These are phyloP conservation scores for Viola pubescens DNA, from an alignment of 441 rosid species.

Conservation along the genomic window DNA sequence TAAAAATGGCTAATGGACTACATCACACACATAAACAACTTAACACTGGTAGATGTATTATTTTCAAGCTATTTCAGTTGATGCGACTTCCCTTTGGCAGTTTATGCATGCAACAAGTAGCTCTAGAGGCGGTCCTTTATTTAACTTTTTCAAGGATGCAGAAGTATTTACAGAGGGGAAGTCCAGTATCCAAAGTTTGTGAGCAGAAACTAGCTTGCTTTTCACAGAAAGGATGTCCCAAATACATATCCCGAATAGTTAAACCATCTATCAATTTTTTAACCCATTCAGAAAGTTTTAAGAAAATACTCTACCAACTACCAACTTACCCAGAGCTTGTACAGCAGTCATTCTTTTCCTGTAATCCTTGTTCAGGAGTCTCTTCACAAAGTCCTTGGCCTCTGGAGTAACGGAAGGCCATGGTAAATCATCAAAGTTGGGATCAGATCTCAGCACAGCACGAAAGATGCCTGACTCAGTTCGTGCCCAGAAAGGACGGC, in stretches of 20 bases:
- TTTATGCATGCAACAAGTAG: not conserved
- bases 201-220: not conserved
- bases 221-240: not conserved
- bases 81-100: not conserved
- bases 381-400: slow-evolving; percentile 86
- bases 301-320: slow-evolving; percentile 3
- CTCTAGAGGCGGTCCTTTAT: not conserved
- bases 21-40: not conserved
- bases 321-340: slow-evolving; percentile 83
- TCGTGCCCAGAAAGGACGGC: slow-evolving; percentile 95
- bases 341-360: slow-evolving; percentile 91
- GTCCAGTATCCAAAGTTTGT: not conserved
- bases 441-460: slow-evolving; percentile 83
- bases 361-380: slow-evolving; percentile 86
- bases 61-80: not conserved
- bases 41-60: not conserved
- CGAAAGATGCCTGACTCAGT: slow-evolving; percentile 96
- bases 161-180: not conserved
- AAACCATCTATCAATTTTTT: not conserved
- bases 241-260: not conserved
- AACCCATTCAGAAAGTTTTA: not conserved
- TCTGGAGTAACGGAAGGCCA: slow-evolving; percentile 86
- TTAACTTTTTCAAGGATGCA: not conserved
- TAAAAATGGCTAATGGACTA: not conserved
- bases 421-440: slow-evolving; percentile 73